A percentile compares a stretch with the other conserved stretches of the same genome.
Conservation (phyloP, 768 basidiomycete genomes). For the Amanita subjunquillea region DNA sequence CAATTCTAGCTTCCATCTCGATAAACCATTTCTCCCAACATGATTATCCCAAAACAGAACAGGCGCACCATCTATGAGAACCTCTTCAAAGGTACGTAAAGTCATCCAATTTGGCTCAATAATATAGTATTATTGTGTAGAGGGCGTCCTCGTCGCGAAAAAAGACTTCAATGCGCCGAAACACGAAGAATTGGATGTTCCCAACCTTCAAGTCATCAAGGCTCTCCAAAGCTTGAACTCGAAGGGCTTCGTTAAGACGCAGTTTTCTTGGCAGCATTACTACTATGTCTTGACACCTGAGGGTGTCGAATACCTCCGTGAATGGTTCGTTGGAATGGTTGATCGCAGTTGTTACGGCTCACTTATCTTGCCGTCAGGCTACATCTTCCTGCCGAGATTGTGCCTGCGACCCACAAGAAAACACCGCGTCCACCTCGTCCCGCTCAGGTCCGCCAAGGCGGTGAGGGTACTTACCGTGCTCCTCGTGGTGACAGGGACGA, state of each 20-base stretch:
- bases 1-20: slow-evolving; percentile 19
- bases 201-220: slow-evolving; percentile 64
- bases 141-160: slow-evolving; percentile 98
- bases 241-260: slow-evolving; percentile 91
- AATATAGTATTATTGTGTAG: slow-evolving; percentile 23
- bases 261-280: slow-evolving; percentile 99
- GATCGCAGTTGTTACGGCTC: neutral
- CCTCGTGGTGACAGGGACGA: slow-evolving; percentile 86
- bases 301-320: slow-evolving; percentile 94
- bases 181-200: slow-evolving; percentile 81
- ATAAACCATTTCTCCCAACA: slow-evolving; percentile 40
- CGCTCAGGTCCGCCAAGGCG: slow-evolving; percentile 60
- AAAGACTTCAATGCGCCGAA: slow-evolving; percentile 98
- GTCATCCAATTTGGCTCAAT: neutral
- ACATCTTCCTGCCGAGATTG: slow-evolving; percentile 91
- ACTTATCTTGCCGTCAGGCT: slow-evolving; percentile 44
- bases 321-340: slow-evolving; percentile 42
- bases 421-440: slow-evolving; percentile 81
- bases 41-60: slow-evolving; percentile 97
- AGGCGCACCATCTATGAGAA: slow-evolving; percentile 95
- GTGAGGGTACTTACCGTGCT: slow-evolving; percentile 70
- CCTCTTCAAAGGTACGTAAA: slow-evolving; percentile 91
- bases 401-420: slow-evolving; percentile 97
- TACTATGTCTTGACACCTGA: slow-evolving; percentile 97
- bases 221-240: slow-evolving; percentile 61